These are phyloP conservation scores for Penicillium nordicum DNA, from an alignment of 2,329 filamentous ascomycete genomes.

Conservation along the genomic window DNA sequence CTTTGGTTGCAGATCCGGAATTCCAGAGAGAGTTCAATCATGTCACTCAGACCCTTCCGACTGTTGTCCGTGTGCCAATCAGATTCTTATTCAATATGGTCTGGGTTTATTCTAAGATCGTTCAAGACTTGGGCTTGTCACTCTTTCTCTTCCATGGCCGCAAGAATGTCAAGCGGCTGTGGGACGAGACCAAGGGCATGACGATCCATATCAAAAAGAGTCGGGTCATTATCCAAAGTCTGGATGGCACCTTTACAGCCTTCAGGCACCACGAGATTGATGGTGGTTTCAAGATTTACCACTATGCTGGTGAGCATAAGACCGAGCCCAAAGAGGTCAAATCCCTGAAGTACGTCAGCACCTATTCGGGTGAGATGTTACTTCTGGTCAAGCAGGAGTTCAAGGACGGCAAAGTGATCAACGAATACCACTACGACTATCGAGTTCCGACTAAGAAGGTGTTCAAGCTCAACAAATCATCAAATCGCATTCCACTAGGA, in stretches of 20 bases:
- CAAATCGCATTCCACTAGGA: constrained; percentile 42
- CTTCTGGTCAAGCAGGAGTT: constrained; percentile 47
- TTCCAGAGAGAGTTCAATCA: constrained; percentile 51
- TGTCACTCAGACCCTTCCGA: constrained; percentile 38
- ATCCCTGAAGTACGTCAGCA: constrained; percentile 46
- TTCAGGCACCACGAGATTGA: constrained; percentile 44
- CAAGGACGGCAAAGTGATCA: constrained; percentile 41
- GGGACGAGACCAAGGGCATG: constrained; percentile 50
- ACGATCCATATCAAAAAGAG: constrained; percentile 48
- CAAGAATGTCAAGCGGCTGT: constrained; percentile 47
- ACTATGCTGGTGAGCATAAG: constrained; percentile 41
- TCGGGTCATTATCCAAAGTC: constrained; percentile 47
- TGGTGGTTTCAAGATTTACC: constrained; percentile 42
- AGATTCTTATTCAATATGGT: constrained; percentile 45
- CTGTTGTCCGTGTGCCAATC: constrained; percentile 35
- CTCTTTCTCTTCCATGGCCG: constrained; percentile 51
- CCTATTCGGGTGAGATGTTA: constrained; percentile 48
- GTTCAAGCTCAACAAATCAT: constrained; percentile 24
- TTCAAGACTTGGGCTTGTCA: constrained; percentile 46
- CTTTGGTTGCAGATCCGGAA: constrained; percentile 52
- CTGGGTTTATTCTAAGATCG: constrained; percentile 48
- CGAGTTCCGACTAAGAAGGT: constrained; percentile 24
- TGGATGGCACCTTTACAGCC: constrained; percentile 49
- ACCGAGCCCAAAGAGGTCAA: constrained; percentile 45
- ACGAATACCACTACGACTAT: constrained; percentile 52